phyloP scores from a whole-genome alignment of 1,284 basidiomycete genomes.

The Ganoderma lucidum region DNA sequence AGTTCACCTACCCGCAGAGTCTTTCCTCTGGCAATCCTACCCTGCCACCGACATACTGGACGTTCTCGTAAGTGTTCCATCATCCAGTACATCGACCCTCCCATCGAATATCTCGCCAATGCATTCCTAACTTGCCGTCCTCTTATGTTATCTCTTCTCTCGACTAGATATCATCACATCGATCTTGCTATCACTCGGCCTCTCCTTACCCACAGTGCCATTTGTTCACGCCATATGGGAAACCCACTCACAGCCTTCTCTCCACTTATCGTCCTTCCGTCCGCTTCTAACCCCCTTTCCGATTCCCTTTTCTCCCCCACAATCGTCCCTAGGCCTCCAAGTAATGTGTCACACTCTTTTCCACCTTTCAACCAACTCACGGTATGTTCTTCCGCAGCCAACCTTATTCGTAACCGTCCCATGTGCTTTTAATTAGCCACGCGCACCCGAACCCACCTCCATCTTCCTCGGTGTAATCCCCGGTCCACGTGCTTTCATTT shows the following conservation, averaged over 20 bases:
- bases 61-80: no score
- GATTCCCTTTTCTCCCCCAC: no score
- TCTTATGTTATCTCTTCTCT: background rate
- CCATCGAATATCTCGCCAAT: background rate
- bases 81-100: no score
- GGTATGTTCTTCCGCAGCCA: background rate
- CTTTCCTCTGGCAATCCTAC: no score
- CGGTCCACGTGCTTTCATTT: conserved; percentile 40
- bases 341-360: background rate
- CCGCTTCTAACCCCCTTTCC: no score
- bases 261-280: no score
- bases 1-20: no score
- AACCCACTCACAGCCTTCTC: background rate
- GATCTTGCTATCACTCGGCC: background rate
- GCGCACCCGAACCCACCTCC: conserved; percentile 3
- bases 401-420: conserved; percentile 10
- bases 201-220: background rate
- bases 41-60: no score
- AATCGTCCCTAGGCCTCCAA: background rate
- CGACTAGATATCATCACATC: background rate
- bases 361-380: background rate
- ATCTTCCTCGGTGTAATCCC: conserved; percentile 11
- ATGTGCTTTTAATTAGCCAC: conserved; percentile 5
- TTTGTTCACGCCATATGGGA: no score
- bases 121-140: background rate